Conservation (phyloP, 495 filamentous ascomycete genomes). For the Aspergillus conjunctus region DNA sequence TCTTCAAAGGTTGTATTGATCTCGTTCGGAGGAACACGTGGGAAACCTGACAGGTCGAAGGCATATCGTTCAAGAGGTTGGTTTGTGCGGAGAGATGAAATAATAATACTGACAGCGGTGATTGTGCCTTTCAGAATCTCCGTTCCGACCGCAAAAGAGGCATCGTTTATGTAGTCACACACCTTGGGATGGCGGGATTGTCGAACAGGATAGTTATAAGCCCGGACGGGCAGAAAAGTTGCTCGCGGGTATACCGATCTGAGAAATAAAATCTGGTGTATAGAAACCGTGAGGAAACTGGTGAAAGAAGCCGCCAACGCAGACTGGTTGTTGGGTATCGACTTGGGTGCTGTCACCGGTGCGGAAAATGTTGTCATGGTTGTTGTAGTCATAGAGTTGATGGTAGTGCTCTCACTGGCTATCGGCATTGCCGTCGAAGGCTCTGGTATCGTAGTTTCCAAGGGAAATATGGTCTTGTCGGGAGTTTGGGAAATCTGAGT, state of each 20-base stretch:
- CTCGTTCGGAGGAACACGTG: constrained; percentile 57
- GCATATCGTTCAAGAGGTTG: constrained; percentile 77
- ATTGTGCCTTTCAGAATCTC: constrained; percentile 76
- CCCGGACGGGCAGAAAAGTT: constrained; percentile 79
- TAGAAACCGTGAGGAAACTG: constrained; percentile 82
- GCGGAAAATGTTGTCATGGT: constrained; percentile 53
- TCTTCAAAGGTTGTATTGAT: constrained; percentile 57
- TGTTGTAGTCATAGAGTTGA: constrained; percentile 41
- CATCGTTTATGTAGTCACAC: constrained; percentile 87
- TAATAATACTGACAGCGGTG: constrained; percentile 70
- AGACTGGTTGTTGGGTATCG: constrained; percentile 49
- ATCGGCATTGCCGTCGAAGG: constrained; percentile 49
- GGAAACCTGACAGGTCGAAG: constrained; percentile 79
- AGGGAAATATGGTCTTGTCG: constrained; percentile 43
- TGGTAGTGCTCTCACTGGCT: constrained; percentile 51
- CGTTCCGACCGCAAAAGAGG: constrained; percentile 70
- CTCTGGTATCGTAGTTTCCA: constrained; percentile 42
- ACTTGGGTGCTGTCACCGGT: constrained; percentile 46
- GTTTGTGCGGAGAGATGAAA: constrained; percentile 62
- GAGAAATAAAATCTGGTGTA: constrained; percentile 92
- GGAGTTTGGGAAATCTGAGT: constrained; percentile 50
- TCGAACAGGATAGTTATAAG: constrained; percentile 86
- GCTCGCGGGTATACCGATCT: constrained; percentile 77
- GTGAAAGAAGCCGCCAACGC: constrained; percentile 53
- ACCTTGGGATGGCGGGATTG: constrained; percentile 89